These are phyloP conservation scores for Tricholoma saponaceum DNA, from an alignment of 768 basidiomycete species.

Conservation along the genomic window DNA sequence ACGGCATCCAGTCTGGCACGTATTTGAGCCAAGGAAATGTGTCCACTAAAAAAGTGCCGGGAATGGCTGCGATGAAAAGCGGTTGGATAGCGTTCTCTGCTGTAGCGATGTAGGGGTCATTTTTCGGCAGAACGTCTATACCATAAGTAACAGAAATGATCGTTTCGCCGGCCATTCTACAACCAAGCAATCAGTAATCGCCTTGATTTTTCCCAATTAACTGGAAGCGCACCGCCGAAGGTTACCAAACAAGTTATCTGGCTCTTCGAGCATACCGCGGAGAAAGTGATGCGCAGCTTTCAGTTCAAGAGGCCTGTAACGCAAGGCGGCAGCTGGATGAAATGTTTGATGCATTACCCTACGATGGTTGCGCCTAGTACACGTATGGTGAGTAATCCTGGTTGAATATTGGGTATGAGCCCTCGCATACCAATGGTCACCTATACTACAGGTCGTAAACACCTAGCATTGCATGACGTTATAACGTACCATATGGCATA, in stretches of 20 bases:
- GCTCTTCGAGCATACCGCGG: constrained; percentile 25
- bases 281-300: constrained; percentile 27
- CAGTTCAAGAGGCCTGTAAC: constrained; percentile 15
- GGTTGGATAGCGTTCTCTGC: constrained; percentile 13
- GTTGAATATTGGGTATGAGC: background rate
- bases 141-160: constrained; percentile 20
- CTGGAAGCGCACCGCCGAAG: constrained; percentile 29
- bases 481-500: constrained; percentile 11
- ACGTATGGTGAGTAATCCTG: background rate
- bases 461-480: background rate
- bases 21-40: constrained; percentile 18
- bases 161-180: constrained; percentile 20
- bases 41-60: constrained; percentile 23
- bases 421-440: constrained; percentile 8
- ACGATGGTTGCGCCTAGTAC: constrained; percentile 16
- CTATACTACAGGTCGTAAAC: constrained; percentile 3
- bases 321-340: constrained; percentile 11
- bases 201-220: background rate
- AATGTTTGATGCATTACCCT: constrained; percentile 18
- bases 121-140: constrained; percentile 12
- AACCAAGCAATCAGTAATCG: background rate
- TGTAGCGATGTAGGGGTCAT: constrained; percentile 21
- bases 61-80: constrained; percentile 11
- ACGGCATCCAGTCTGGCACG: constrained; percentile 29
- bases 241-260: constrained; percentile 28